phyloP scores from a whole-genome alignment of 331 rosid species.

The Arachis monticola region DNA sequence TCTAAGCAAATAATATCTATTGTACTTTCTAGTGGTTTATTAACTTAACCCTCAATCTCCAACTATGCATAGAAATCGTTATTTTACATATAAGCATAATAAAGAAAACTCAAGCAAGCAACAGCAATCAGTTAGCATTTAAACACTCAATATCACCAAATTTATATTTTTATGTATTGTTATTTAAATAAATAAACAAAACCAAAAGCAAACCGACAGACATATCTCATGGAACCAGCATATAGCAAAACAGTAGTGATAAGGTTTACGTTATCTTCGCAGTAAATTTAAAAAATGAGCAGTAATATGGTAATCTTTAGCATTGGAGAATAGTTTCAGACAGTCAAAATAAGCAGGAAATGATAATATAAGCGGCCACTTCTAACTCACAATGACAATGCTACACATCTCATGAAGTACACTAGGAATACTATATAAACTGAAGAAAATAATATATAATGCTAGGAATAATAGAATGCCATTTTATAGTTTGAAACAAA shows the following conservation, averaged over 20 bases:
- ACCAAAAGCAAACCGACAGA: too few relatives aligned
- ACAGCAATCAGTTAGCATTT: not conserved
- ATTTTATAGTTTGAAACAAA: too few relatives aligned
- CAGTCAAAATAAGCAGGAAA: not conserved
- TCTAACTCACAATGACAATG: not conserved
- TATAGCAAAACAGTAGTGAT: not conserved
- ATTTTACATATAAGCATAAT: not conserved
- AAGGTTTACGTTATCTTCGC: not conserved
- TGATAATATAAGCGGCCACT: constrained; percentile 8
- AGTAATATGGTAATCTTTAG: not conserved
- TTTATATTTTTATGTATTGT: too few relatives aligned
- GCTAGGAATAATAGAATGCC: too few relatives aligned
- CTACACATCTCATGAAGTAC: not conserved
- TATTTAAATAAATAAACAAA: too few relatives aligned
- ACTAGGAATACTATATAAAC: constrained; percentile 3
- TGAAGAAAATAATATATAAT: not conserved
- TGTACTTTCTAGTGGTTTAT: not conserved
- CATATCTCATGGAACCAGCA: not conserved
- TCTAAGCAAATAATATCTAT: not conserved
- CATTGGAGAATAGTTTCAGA: not conserved
- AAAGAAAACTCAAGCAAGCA: not conserved
- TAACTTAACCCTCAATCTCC: not conserved
- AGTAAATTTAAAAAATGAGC: not conserved
- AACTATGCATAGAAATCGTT: not conserved
- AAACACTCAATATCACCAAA: not conserved